phyloP scores from a whole-genome alignment of 768 basidiomycete genomes.

The Crucibulum laeve region DNA sequence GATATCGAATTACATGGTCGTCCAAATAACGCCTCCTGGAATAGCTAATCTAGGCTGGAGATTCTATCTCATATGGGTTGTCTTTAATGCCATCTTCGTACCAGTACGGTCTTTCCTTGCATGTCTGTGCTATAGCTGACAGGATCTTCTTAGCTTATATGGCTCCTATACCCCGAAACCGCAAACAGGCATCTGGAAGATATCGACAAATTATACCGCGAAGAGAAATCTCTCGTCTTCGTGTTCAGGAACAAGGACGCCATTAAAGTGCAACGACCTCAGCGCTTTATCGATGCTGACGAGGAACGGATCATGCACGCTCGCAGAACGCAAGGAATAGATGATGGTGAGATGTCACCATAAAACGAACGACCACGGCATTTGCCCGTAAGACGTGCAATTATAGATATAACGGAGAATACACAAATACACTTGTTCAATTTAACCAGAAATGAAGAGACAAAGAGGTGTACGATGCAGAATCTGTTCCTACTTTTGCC shows the following conservation, averaged over 20 bases:
- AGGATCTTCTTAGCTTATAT: slow-evolving; percentile 29
- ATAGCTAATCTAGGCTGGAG: slow-evolving; percentile 43
- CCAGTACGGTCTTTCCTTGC: slow-evolving; percentile 26
- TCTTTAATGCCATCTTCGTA: slow-evolving; percentile 44
- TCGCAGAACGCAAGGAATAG: not conserved
- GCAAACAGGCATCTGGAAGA: slow-evolving; percentile 47
- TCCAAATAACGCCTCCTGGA: slow-evolving; percentile 43
- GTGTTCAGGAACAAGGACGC: slow-evolving; percentile 40
- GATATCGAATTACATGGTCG: slow-evolving; percentile 49
- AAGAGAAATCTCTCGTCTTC: slow-evolving; percentile 34
- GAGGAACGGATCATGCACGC: slow-evolving; percentile 17
- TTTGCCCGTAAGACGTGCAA: not conserved
- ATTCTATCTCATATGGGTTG: slow-evolving; percentile 46
- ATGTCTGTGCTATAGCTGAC: not conserved
- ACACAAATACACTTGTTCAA: too few species aligned
- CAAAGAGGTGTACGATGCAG: not conserved
- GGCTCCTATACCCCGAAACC: slow-evolving; percentile 45
- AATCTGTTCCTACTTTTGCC: not conserved
- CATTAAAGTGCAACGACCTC: slow-evolving; percentile 36
- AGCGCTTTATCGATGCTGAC: slow-evolving; percentile 36
- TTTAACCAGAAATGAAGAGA: too few species aligned
- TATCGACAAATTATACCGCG: slow-evolving; percentile 43
- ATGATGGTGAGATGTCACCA: too few species aligned
- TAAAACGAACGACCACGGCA: too few species aligned
- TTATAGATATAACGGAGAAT: not conserved